Evolutionary conservation across 2,329 filamentous ascomycete genomes (phyloP), one percentile per base, ranked within the genome.

Genomic region (Celoporthe dispersa): DNA sequence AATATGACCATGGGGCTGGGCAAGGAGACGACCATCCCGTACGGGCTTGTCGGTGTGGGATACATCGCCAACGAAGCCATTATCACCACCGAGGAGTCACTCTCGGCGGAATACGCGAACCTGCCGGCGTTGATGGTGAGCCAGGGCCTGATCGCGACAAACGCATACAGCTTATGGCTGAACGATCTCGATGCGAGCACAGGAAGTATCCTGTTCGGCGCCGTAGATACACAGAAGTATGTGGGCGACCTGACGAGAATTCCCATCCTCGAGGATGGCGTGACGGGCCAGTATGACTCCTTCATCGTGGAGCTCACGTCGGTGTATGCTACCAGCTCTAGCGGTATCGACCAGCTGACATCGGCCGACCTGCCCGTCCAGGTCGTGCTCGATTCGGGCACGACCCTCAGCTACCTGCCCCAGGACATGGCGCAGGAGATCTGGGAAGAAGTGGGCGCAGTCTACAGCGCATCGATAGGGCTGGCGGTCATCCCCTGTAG

Each of bases 211-310:
- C 82, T 95, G 1, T 96, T 95, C 74, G 93, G 93, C 53, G 93
- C 92, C n/a, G 88, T 94, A 70, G 92, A 95, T 77, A 92, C 88
- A 0, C 87, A 85, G 70, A 94, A 94, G 77, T 96, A 89, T 79
- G 78, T 83, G 0, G 92, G 92, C 63, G 79, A 86, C 2, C 83
- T 94, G 41, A 84, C 85, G 61, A 87, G 84, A 7, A 82, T 94
- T 37, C 84, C 90, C 22, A 83, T 94, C 71, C 81, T 89, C 74
- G 77, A 84, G 67, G 77, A 80, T 70, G 78, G 82, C 63, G 73
- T 78, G 66, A 83, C 75, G 39, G 65, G 64, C 73, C 75, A 67
- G 41, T 84, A 81, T 70, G 81, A 80, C 33, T 82, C 86, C 9
- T 87, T 88, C 71, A 75, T 79, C 4, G 84, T 88, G 6, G 77